Conservation (phyloP, 1,139 yeast species). For the Lodderomyces oxycetoniae region DNA sequence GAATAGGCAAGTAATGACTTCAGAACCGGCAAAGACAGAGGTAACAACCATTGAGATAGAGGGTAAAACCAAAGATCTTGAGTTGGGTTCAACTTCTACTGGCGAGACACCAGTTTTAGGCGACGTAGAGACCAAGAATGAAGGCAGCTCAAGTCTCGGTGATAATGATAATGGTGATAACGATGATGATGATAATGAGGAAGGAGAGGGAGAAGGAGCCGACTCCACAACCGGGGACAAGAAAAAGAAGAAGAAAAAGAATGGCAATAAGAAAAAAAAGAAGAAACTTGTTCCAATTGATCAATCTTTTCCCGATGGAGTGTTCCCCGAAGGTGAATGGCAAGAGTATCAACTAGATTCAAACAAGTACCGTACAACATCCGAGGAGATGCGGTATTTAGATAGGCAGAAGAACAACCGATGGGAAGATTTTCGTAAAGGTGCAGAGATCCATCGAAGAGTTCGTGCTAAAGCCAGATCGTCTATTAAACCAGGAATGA, state of each 20-base stretch:
- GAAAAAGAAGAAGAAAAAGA: slow-evolving; percentile 37
- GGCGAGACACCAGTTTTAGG: no score
- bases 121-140: no score
- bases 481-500: slow-evolving; percentile 84
- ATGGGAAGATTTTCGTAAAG: slow-evolving; percentile 91
- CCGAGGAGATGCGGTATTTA: slow-evolving; percentile 77
- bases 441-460: slow-evolving; percentile 91
- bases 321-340: slow-evolving; percentile 89
- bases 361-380: slow-evolving; percentile 72
- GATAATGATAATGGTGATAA: no score
- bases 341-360: slow-evolving; percentile 66
- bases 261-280: slow-evolving; percentile 44
- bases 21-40: no score
- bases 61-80: no score
- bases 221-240: slow-evolving; percentile 19
- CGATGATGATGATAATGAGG: slow-evolving; percentile 8
- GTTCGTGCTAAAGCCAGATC: slow-evolving; percentile 78
- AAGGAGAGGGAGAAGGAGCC: slow-evolving; percentile 12
- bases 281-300: slow-evolving; percentile 55
- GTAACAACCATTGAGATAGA: no score
- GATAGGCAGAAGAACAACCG: slow-evolving; percentile 60
- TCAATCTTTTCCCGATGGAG: slow-evolving; percentile 62
- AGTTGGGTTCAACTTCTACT: no score
- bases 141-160: no score
- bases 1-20: no score